Evolutionary conservation across 768 basidiomycete species (phyloP), one percentile per base, ranked within the genome.

Genomic region (Rhodotorula diobovata): DNA sequence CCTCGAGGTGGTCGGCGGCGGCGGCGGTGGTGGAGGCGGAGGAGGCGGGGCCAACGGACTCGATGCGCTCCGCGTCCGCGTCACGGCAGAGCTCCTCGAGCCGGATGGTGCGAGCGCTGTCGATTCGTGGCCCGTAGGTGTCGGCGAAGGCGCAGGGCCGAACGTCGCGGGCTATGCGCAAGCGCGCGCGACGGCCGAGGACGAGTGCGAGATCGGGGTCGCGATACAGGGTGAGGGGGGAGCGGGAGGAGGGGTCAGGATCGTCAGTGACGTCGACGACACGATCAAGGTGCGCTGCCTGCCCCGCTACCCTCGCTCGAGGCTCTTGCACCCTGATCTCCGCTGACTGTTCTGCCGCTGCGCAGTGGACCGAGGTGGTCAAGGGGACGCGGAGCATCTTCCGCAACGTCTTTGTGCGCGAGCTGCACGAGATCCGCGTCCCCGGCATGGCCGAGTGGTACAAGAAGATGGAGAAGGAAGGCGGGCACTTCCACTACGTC

Each of bases 401-500:
- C 80, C 84, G 88, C 66, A 95, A 93, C 77, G 93, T 95, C 1
- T 98, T 99, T 71, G 92, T 57, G 51, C n/a, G 89, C 76, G 89
- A 91, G 64, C 79, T 91, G 41, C 83, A 85, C 64, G 92, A 97
- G 59, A 85, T 87, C 45, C 81, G 89, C 54, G 90, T 73, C 3
- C 68, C 65, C 14, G 78, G 79, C n/a, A 80, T 80, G 78, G 63
- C 77, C 18, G 65, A 76, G 4, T 77, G 82, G 74, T 82, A 82
- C 63, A 68, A 71, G 8, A 51, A 53, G 9, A 71, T 81, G 66
- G 62, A 62, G 4, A 61, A 28, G 6, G 57, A 81, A 30, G 92
- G 93, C 1, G 89, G 88, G 16, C 80, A 87, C 63, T 94, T 93
- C 79, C 91, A 93, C 77, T 95, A 93, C 79, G 91, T 94, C 61